phyloP scores from a whole-genome alignment of 1,284 basidiomycete genomes.

The Uromyces viciae-fabae region DNA sequence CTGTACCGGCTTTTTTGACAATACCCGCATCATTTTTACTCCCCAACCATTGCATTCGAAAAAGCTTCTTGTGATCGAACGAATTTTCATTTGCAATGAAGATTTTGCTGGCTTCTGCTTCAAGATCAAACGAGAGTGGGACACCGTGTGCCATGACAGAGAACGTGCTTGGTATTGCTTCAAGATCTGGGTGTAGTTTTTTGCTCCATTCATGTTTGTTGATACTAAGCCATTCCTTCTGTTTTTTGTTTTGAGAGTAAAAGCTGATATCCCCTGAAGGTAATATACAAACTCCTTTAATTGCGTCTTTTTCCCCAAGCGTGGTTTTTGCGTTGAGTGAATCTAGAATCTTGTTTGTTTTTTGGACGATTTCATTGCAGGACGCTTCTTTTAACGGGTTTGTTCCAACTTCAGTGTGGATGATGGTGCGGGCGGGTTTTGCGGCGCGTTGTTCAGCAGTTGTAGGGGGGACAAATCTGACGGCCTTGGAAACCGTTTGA shows the following conservation, averaged over 20 bases:
- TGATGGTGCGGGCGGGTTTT: neutral
- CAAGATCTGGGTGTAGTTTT: neutral
- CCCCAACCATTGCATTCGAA: neutral
- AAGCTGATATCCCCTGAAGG: constrained; percentile 7
- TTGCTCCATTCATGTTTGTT: constrained; percentile 9
- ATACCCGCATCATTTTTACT: neutral
- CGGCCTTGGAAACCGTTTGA: constrained; percentile 43
- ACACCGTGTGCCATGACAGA: neutral
- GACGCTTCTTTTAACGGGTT: neutral
- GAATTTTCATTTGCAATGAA: neutral
- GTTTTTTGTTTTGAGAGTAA: neutral
- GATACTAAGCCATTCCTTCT: constrained; percentile 11
- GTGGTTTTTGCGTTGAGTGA: neutral
- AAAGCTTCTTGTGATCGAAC: neutral
- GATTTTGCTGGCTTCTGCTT: neutral
- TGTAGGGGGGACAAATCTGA: neutral
- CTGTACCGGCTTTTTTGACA: neutral
- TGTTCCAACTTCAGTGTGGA: neutral
- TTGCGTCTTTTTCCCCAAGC: neutral
- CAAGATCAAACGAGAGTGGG: neutral
- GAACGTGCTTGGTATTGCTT: neutral
- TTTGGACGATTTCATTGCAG: neutral
- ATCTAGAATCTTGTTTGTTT: neutral
- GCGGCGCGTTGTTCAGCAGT: neutral
- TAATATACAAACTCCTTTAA: neutral